These are phyloP conservation scores for Byssothecium circinans DNA, from an alignment of 2,329 filamentous ascomycete genomes.

Conservation along the genomic window DNA sequence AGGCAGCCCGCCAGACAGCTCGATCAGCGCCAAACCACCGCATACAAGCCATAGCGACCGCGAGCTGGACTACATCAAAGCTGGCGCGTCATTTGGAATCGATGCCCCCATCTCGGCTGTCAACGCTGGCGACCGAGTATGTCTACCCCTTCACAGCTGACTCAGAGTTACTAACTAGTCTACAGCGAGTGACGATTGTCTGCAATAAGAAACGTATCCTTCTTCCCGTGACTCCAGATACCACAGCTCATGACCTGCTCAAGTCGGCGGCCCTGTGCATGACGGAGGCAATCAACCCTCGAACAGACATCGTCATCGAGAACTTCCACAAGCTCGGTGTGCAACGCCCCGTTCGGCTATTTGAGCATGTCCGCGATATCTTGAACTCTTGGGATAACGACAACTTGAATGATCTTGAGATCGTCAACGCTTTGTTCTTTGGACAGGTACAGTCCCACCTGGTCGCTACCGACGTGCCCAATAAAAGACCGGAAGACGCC, in stretches of 20 bases:
- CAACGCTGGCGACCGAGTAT: constrained; percentile 75
- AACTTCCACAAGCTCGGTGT: constrained; percentile 74
- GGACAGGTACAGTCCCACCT: constrained; percentile 62
- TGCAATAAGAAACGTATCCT: constrained; percentile 70
- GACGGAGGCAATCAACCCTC: constrained; percentile 64
- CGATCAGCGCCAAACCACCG: constrained; percentile 15
- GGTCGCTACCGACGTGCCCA: constrained; percentile 65
- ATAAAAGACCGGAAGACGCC: constrained; percentile 65
- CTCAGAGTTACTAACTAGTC: constrained; percentile 15
- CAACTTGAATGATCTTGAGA: constrained; percentile 70
- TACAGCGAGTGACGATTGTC: constrained; percentile 70
- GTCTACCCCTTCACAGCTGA: constrained; percentile 24
- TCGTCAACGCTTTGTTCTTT: constrained; percentile 62
- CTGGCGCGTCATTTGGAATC: constrained; percentile 57
- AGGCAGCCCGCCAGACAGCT: constrained; percentile 19
- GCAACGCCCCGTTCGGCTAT: constrained; percentile 78
- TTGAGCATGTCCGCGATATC: constrained; percentile 83
- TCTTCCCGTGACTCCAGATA: constrained; percentile 73
- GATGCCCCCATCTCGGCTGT: constrained; percentile 81
- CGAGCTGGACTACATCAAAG: constrained; percentile 41
- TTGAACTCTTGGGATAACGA: constrained; percentile 93
- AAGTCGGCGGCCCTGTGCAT: constrained; percentile 66
- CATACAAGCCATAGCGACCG: constrained; percentile 27
- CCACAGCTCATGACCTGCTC: constrained; percentile 73
- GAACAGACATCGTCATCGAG: constrained; percentile 73